These are phyloP conservation scores for Fusarium sp. DNA, from an alignment of 2,329 filamentous ascomycete species.

Conservation along the genomic window DNA sequence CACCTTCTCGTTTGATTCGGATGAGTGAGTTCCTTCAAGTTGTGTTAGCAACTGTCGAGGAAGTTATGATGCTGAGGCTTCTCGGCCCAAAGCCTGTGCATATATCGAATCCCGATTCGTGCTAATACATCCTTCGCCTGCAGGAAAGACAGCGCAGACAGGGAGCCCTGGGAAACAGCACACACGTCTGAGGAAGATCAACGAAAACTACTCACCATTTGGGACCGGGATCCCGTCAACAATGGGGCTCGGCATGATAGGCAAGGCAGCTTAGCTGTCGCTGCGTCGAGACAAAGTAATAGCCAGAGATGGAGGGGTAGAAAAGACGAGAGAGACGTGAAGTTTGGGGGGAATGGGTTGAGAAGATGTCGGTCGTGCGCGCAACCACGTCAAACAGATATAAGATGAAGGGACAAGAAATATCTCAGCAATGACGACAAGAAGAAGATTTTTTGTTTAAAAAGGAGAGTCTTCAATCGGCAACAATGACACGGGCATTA, in stretches of 20 bases:
- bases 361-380: constrained; percentile 12
- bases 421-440: constrained; percentile 3
- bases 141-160: constrained; percentile 9
- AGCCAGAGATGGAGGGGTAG: constrained; percentile 20
- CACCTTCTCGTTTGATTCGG: constrained; percentile 43
- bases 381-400: constrained; percentile 33
- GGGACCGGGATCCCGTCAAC: constrained; percentile 17
- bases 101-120: not conserved
- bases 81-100: not conserved
- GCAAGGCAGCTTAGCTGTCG: constrained; percentile 4
- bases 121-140: constrained; percentile 7
- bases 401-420: not conserved
- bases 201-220: constrained; percentile 41
- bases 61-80: not conserved
- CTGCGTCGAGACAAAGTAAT: constrained; percentile 9
- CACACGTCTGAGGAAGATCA: not conserved
- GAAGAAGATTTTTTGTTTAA: constrained; percentile 3
- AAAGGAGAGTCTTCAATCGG: constrained; percentile 25
- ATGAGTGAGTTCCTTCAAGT: constrained; percentile 11
- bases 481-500: constrained; percentile 35
- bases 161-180: not conserved
- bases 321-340: not conserved
- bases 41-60: constrained; percentile 24
- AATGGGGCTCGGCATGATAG: constrained; percentile 37
- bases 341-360: constrained; percentile 20